Evolutionary conservation across 345 rosid genomes (phyloP).

Genomic region (Eucalyptus pauciflora): DNA sequence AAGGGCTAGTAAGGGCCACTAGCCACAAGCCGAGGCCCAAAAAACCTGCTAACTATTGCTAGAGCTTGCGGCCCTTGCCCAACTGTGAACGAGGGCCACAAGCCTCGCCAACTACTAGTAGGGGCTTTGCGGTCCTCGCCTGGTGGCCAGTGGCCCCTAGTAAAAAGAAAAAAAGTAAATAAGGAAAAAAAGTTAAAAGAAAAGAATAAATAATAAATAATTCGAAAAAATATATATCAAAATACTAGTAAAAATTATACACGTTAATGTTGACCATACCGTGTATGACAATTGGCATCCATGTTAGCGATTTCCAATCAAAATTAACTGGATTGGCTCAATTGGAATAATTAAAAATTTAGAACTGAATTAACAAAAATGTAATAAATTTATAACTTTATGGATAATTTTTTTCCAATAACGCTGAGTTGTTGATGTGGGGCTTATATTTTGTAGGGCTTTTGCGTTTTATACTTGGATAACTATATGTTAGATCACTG

Average conservation of each 20-base stretch:
- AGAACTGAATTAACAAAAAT: not conserved
- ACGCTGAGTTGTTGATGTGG: not conserved
- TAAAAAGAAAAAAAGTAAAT: not conserved
- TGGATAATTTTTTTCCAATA: not conserved
- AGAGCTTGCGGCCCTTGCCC: not conserved
- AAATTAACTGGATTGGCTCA: accelerated
- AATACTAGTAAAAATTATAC: not conserved
- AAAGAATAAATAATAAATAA: not conserved
- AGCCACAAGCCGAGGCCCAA: not conserved
- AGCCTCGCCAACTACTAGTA: not conserved
- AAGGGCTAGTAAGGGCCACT: not conserved
- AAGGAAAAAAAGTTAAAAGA: not conserved
- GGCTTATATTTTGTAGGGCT: not conserved
- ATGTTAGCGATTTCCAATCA: accelerated
- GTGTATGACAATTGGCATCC: accelerated
- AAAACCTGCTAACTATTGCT: accelerated
- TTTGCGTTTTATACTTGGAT: not conserved
- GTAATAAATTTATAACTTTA: not conserved
- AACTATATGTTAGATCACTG: not conserved
- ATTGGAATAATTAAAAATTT: not conserved
- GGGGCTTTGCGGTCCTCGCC: accelerated
- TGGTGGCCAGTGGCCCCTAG: accelerated
- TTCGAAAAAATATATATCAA: too few relatives aligned
- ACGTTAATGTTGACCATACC: accelerated
- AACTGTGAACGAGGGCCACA: not conserved